phyloP scores from a whole-genome alignment of 2,329 filamentous ascomycete species.

The Penicillium sp. region DNA sequence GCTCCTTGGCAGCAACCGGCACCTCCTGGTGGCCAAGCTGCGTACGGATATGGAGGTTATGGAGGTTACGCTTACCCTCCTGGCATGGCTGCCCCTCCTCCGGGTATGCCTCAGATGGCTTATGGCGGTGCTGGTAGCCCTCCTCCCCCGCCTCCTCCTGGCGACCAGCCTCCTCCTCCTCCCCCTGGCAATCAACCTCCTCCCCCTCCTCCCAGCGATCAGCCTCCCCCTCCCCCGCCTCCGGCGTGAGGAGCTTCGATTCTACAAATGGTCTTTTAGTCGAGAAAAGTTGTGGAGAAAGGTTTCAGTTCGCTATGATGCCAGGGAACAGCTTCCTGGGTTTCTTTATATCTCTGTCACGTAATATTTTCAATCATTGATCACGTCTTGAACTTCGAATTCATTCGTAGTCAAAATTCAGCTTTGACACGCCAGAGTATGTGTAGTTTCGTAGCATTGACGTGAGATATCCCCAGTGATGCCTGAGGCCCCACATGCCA shows the following conservation, averaged over 20 bases:
- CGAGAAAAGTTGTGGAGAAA: background rate
- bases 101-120: slow-evolving; percentile 45
- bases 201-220: slow-evolving; percentile 52
- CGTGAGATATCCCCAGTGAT: background rate
- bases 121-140: slow-evolving; percentile 38
- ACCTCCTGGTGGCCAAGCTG: slow-evolving; percentile 43
- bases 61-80: slow-evolving; percentile 46
- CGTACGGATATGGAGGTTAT: slow-evolving; percentile 59
- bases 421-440: background rate
- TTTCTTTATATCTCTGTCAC: background rate
- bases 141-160: slow-evolving; percentile 39
- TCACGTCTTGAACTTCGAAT: background rate
- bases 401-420: background rate
- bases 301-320: background rate
- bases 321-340: background rate
- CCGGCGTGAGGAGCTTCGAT: slow-evolving; percentile 27
- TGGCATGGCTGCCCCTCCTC: slow-evolving; percentile 50
- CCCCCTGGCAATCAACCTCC: slow-evolving; percentile 38
- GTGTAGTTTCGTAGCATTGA: background rate
- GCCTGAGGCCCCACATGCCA: slow-evolving; percentile 13
- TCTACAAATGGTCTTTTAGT: background rate
- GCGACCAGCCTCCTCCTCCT: background rate
- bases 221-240: slow-evolving; percentile 63
- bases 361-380: background rate
- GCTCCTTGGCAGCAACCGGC: slow-evolving; percentile 64